Evolutionary conservation across 2,329 filamentous ascomycete species (phyloP), one percentile per base, ranked within the genome.

Genomic region (Pestalotiopsis fici): DNA sequence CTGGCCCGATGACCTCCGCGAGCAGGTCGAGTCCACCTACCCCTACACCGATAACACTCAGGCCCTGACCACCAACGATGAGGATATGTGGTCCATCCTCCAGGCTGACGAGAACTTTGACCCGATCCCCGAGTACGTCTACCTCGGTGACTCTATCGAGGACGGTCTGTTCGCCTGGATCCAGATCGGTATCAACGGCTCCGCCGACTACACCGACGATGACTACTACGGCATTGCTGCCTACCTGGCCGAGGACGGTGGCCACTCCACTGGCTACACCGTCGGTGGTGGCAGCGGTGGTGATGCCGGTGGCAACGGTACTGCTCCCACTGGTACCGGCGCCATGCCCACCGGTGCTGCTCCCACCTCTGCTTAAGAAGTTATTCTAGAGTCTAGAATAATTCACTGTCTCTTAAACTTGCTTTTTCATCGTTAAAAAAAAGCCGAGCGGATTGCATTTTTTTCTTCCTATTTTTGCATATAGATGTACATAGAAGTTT

Each of bases 81-180:
- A 75, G 28, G 75, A 77, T 65, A 75, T 75, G 76, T 78, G 75
- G 76, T 72, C 70, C 43, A 68, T 78, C 55, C 57, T 77, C 43
- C 70, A 73, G 55, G 71, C 75, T 31, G 73, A 75, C 59, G 68
- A 67, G 54, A 70, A 63, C 61, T 78, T 69, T 68, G 83, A 86
- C 69, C 86, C 85, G 1, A 80, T 87, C 74, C 79, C 85, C 25
- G 81, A 87, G 74, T 87, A 83, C 69, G 76, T 85, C 55, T 83
- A 85, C 65, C 82, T 88, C 28, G 85, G 86, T 3, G 81, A 86
- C 35, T 75, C 78, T 23, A 74, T 85, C 23, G 71, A 77, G 12
- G 83, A 85, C 68, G 83, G 83, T 21, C 71, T 85, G 28, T 79
- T 85, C 47, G 82, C 81, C 13, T 85, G 83, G 83, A 85, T 85